Evolutionary conservation across 371 early-diverging fungal species (phyloP), one percentile per base, ranked within the genome.

Genomic region (Mortierella sp.): DNA sequence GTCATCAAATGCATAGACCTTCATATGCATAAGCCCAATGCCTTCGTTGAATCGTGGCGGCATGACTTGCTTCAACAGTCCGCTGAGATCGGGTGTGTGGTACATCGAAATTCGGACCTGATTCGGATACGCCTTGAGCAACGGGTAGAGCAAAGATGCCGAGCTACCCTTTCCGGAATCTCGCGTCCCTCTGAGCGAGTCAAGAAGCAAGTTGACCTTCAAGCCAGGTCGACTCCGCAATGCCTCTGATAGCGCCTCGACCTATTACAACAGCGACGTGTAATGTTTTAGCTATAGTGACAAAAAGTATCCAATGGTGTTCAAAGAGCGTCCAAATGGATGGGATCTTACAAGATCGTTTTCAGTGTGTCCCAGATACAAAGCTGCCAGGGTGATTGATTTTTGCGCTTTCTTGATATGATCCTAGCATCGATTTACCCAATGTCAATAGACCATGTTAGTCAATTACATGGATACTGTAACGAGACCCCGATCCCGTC

Each of bases 21-120:
- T 99, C 79, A 98, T 93, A 87, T 99, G 99, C 95, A 96, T 95
- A 75, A 99, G 88, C 0, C 99, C 99, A 85, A 98, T 93, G 6
- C 91, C 93, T 88, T 99, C 99, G 84, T 97, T 98, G 86, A 96
- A 97, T 49, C 99, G 87, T 73, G 91, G 93, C 11, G 99, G 99
- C 71, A 96, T 88, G 29, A 94, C 78, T 70, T 88, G 90, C 80
- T 96, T 96, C 51, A 93, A 84, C 38, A 94, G 38, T 11, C 96
- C 96, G 7, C 80, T 93, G 41, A 97, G 89, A 83, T 96, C 94
- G 11, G 97, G 97, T 16, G 97, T 97, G 75, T 96, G 97, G 84
- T 97, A 97, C 86, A 97, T 88, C 1, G 93, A 90, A 0, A 98
- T 89, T 7, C 89, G 82, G 12, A 96, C 92, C 68, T 93, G 93